Evolutionary conservation across 2,329 filamentous ascomycete genomes (phyloP), one percentile per base, ranked within the genome.

Genomic region (Exophiala aquamarina): DNA sequence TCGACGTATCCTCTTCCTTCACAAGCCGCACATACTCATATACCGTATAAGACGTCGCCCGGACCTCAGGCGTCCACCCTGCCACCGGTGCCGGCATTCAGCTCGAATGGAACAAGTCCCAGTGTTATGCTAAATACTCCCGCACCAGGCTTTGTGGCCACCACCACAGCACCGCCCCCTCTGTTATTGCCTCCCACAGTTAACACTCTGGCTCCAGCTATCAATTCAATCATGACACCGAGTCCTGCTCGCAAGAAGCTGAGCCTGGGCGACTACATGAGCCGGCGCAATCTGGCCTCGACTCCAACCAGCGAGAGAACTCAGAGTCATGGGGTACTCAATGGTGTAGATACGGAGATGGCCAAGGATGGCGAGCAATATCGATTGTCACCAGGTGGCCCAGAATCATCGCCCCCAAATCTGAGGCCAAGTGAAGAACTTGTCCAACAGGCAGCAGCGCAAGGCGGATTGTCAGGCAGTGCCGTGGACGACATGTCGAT

Each of bases 191-290:
- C 62, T 13, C 62, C 61, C 6, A 61, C 57, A 10, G 54, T 54
- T 32, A 44, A 60, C n/a, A 62, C 65, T 29, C 50, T 61, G 14
- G 23, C 59, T 11, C 52, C 59, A 4, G n/a, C 51, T 10, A 47
- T 59, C 18, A 55, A 62, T 9, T 56, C 59, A 32, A 51, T 66
- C 7, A 62, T 67, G 6, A 67, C 69, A n/a, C 68, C 72, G 19
- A 74, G 70, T 55, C 73, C 72, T 2, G 66, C 69, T 14, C 74
- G 75, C 60, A 76, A 76, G 59, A 76, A 76, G 52, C 63, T 76
- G 38, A 76, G 70, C 54, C 58, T 76, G 15, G 72, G 72, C 35
- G 73, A 76, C 54, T 76, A 76, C 52, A 64, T 74, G 44, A 53
- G 55, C 38, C 67, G 68, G 42, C 65, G 69, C 41, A 70, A 67